Base-by-base conservation (phyloP, 192 early-diverging fungal genomes). In the Coemansia sp. region DNA sequence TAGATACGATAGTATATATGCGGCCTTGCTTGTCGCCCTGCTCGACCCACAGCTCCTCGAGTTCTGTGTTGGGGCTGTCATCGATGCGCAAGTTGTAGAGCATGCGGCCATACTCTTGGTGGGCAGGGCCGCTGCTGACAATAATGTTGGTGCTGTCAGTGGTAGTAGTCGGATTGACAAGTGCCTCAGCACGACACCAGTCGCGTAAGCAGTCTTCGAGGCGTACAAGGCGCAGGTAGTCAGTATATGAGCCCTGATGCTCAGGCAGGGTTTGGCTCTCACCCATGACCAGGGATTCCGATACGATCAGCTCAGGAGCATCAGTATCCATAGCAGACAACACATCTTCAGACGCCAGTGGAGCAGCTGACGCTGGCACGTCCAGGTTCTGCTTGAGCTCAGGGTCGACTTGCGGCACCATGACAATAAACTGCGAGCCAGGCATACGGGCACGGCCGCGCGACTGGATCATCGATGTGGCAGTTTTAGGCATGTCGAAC, bases 401-500 rank as follows among this genome's bases (percentile, higher is more conserved):
- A n/a, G 41, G 41, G 14, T 12, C 61, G 11, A 22, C n/a, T 2
- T 70, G 67, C 1, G 79, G 79, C 17, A 88, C 85, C 83, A 97
- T 84, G 14, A 94, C 75, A 21, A 94, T 85, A 58, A 89, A 97
- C 35, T 85, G 82, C 19, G 92, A 92, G 53, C 87, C 75, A 14
- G 72, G 72, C 58, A 88, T 85, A 9, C 92, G 85, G 4, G 93
- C 94, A 14, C 95, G 84, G 12, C 93, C 94, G 26, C 93, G 87
- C n/a, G 92, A 93, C 71, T 95, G 95, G 7, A 97, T 95, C 55
- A 93, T 87, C 58, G 88, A 84, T 39, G 88, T 89, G 3, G 88
- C 71, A 0, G 90, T 90, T 12, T 82, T 79, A 53, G 89, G 89
- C 56, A 89, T 83, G 31, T 96, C 91, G 69, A 94, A 94, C 74